phyloP scores from a whole-genome alignment of 1,284 basidiomycete genomes.

The Athelia psychrophila region DNA sequence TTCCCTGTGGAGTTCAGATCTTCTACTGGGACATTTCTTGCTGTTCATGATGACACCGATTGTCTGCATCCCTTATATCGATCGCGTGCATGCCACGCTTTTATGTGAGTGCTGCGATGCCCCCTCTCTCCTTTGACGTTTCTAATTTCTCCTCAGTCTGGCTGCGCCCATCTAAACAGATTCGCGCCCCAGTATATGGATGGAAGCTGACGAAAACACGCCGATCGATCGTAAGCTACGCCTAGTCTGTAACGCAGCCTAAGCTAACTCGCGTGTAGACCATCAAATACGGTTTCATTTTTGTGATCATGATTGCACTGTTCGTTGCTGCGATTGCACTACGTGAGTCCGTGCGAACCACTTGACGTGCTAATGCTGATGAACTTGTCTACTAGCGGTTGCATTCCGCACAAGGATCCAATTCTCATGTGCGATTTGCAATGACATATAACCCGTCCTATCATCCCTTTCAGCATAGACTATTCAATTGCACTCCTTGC shows the following conservation, averaged over 20 bases:
- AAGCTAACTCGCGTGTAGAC: slow-evolving; percentile 36
- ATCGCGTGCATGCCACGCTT: slow-evolving; percentile 72
- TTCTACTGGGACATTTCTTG: slow-evolving; percentile 62
- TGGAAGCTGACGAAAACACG: slow-evolving; percentile 85
- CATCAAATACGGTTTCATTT: slow-evolving; percentile 76
- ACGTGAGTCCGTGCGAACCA: slow-evolving; percentile 49
- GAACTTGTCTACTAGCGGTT: slow-evolving; percentile 42
- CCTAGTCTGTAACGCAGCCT: slow-evolving; percentile 3
- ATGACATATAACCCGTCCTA: slow-evolving; percentile 48
- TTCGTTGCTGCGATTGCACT: slow-evolving; percentile 77
- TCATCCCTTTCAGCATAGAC: not conserved
- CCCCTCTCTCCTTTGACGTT: slow-evolving; percentile 12
- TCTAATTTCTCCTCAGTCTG: slow-evolving; percentile 52
- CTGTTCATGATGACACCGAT: slow-evolving; percentile 76
- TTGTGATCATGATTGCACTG: slow-evolving; percentile 68
- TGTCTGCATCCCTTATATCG: slow-evolving; percentile 71
- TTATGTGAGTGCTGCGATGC: slow-evolving; percentile 54
- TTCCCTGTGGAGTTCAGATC: slow-evolving; percentile 78
- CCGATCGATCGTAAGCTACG: slow-evolving; percentile 74
- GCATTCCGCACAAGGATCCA: slow-evolving; percentile 56
- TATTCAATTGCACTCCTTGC: not conserved
- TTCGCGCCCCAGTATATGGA: slow-evolving; percentile 91
- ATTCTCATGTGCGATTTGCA: slow-evolving; percentile 66
- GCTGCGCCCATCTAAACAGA: slow-evolving; percentile 86
- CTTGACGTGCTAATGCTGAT: not conserved